Conservation (phyloP, 371 early-diverging fungal species). For the Rhizopus sp. region DNA sequence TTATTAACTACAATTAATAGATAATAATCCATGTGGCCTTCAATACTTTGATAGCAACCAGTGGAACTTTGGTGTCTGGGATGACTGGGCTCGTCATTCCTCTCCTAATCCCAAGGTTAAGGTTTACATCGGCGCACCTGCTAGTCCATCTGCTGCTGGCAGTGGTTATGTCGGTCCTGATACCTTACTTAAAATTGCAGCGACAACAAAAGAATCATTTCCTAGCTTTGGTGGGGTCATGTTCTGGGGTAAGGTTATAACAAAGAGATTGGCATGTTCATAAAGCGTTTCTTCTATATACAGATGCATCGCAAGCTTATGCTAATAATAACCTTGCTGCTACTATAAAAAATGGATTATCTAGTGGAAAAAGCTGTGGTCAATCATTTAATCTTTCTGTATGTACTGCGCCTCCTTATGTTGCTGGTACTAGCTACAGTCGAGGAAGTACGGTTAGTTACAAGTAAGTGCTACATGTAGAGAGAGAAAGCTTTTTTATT, state of each 20-base stretch:
- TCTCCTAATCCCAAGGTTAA: conserved; percentile 62
- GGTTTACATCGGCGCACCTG: conserved; percentile 65
- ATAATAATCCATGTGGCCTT: conserved; percentile 75
- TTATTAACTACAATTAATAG: conserved; percentile 10
- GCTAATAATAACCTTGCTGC: conserved; percentile 33
- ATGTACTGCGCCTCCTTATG: conserved; percentile 44
- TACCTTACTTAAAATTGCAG: conserved; percentile 29
- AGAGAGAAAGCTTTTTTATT: conserved; percentile 1
- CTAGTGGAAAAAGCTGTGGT: conserved; percentile 26
- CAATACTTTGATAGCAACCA: conserved; percentile 49
- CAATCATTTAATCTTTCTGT: conserved; percentile 23
- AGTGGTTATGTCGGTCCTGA: conserved; percentile 51
- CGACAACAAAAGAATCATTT: conserved; percentile 29
- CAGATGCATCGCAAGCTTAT: conserved; percentile 52
- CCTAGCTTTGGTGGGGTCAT: conserved; percentile 67
- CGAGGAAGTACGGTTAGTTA: conserved; percentile 50
- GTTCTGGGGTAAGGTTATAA: conserved; percentile 56
- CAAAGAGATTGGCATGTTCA: background rate
- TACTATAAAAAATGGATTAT: conserved; percentile 26
- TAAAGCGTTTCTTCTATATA: background rate
- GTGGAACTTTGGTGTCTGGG: conserved; percentile 63
- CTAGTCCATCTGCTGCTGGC: conserved; percentile 57
- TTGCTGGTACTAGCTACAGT: conserved; percentile 36
- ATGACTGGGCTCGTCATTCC: conserved; percentile 61
- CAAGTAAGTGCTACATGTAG: conserved; percentile 31